Evolutionary conservation across 179 eudicot genomes (phyloP).

Genomic region (Gypsophila paniculata): DNA sequence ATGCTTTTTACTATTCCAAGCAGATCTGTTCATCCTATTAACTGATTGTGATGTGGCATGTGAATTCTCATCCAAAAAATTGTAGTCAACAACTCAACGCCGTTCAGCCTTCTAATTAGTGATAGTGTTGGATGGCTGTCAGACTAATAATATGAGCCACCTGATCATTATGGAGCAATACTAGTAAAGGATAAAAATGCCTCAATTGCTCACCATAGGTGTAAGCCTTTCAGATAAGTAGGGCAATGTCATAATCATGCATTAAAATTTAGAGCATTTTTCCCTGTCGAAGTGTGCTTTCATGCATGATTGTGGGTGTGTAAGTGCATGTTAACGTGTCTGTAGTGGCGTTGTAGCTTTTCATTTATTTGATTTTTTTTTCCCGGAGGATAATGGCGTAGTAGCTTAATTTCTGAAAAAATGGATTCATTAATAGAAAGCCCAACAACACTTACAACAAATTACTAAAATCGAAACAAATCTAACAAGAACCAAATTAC

Average conservation of each 20-base stretch:
- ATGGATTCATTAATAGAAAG: too few species aligned
- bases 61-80: background rate
- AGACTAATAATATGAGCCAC: background rate
- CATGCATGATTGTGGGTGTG: background rate
- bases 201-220: background rate
- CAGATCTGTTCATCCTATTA: constrained; percentile 9
- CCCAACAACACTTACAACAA: too few species aligned
- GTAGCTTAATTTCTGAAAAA: background rate
- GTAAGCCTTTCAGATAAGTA: background rate
- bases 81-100: background rate
- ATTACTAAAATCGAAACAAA: too few species aligned
- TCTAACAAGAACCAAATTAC: too few species aligned
- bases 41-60: background rate
- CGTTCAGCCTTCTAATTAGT: background rate
- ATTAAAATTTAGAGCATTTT: background rate
- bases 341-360: background rate
- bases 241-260: background rate
- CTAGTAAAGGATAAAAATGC: background rate
- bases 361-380: too few species aligned
- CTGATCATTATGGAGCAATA: background rate
- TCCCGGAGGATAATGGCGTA: too few species aligned
- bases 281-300: background rate
- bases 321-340: too few species aligned
- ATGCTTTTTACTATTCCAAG: constrained; percentile 2
- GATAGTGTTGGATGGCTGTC: constrained; percentile 2